Evolutionary conservation across 208 protist species (phyloP).

Genomic region (Leishmania major): DNA sequence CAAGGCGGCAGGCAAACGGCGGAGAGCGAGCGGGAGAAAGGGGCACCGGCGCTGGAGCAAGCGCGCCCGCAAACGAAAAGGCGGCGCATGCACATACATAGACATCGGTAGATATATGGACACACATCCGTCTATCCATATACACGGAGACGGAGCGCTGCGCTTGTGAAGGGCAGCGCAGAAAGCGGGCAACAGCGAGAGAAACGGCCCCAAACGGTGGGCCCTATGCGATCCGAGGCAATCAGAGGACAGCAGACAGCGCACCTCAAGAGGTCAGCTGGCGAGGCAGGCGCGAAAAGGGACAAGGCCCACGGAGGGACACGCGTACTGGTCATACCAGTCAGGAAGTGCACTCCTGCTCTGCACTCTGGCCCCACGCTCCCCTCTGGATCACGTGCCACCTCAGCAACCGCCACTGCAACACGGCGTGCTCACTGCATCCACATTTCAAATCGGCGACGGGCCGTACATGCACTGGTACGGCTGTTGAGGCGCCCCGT

Average conservation of each 20-base stretch:
- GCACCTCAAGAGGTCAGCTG: background rate
- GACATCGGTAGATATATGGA: too few species aligned
- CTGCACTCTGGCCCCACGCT: background rate
- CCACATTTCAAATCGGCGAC: background rate
- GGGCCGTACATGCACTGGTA: constrained; percentile 11
- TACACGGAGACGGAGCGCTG: background rate
- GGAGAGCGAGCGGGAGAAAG: background rate
- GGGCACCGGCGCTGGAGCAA: background rate
- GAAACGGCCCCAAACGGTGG: background rate
- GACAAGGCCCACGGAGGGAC: background rate
- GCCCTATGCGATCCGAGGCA: background rate
- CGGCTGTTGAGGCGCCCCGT: constrained; percentile 1
- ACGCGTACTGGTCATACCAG: background rate
- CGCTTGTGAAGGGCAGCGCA: background rate
- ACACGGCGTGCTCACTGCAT: background rate
- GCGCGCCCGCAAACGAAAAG: too few species aligned
- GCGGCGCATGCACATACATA: too few species aligned
- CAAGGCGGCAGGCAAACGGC: background rate
- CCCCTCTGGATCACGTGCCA: background rate
- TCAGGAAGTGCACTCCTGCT: background rate
- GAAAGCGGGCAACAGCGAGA: constrained; percentile 12
- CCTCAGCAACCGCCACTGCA: background rate
- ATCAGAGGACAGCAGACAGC: background rate
- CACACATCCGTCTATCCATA: too few species aligned
- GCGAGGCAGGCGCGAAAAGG: background rate